Evolutionary conservation across 352 stramenopile species (phyloP).

Genomic region (Pythium coloratum): DNA sequence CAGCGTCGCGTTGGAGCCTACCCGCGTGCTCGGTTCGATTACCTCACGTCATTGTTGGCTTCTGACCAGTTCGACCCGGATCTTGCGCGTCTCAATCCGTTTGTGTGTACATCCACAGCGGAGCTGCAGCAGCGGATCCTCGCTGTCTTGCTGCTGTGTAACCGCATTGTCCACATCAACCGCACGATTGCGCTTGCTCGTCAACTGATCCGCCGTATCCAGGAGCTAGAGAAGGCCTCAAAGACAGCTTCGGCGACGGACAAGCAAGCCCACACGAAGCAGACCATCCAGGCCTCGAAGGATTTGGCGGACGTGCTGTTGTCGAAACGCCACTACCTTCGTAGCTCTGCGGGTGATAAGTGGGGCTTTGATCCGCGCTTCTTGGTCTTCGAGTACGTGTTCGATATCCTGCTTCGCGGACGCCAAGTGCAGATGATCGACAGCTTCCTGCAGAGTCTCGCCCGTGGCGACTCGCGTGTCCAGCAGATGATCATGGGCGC

Average conservation of each 20-base stretch:
- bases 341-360: slow-evolving; percentile 11
- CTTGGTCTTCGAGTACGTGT: slow-evolving; percentile 99
- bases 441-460: slow-evolving; percentile 94
- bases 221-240: slow-evolving; percentile 12
- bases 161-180: slow-evolving; percentile 85
- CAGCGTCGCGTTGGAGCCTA: slow-evolving; percentile 56
- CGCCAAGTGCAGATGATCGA: slow-evolving; percentile 99
- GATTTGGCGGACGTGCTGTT: slow-evolving; percentile 76
- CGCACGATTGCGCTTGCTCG: slow-evolving; percentile 60
- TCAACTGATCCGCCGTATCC: slow-evolving; percentile 31
- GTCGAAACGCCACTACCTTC: slow-evolving; percentile 77
- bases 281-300: slow-evolving; percentile 79
- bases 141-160: slow-evolving; percentile 70
- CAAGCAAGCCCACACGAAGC: slow-evolving; percentile 40
- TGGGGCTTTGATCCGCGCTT: slow-evolving; percentile 97
- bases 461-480: slow-evolving; percentile 72
- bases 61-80: slow-evolving; percentile 64
- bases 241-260: slow-evolving; percentile 1
- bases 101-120: slow-evolving; percentile 13
- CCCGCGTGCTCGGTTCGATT: slow-evolving; percentile 75
- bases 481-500: slow-evolving; percentile 99
- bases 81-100: slow-evolving; percentile 69
- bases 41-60: slow-evolving; percentile 68
- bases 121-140: slow-evolving; percentile 54
- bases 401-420: slow-evolving; percentile 96